Percentiles rank a stretch among this genome's conserved stretches.
phyloP scores from a whole-genome alignment of 2,329 filamentous ascomycete genomes.

The Penicillium crustosum region DNA sequence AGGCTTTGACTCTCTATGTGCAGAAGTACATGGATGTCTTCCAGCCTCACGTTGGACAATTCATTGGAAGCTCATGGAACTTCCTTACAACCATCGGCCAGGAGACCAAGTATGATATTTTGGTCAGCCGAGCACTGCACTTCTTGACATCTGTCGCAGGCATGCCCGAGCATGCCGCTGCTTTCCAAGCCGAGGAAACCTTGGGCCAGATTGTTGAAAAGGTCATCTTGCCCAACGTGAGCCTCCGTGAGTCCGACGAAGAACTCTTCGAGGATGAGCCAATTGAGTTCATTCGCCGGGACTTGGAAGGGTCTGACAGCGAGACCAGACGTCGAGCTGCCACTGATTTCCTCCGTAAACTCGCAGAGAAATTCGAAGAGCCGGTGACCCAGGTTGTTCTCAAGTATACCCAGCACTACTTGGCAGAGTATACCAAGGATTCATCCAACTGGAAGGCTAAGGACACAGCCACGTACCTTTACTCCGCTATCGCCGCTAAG shows the following conservation, averaged over 20 bases:
- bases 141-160: conserved; percentile 89
- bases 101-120: conserved; percentile 88
- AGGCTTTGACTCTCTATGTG: conserved; percentile 83
- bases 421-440: conserved; percentile 70
- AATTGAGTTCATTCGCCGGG: conserved; percentile 94
- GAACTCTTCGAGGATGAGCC: conserved; percentile 98
- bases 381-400: conserved; percentile 84
- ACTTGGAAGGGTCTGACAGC: conserved; percentile 93
- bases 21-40: conserved; percentile 97
- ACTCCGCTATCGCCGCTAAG: conserved; percentile 90
- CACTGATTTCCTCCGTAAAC: conserved; percentile 86
- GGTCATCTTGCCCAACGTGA: conserved; percentile 90
- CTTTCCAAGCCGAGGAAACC: conserved; percentile 79
- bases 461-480: conserved; percentile 96
- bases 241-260: conserved; percentile 85
- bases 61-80: conserved; percentile 88
- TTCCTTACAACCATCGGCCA: conserved; percentile 81
- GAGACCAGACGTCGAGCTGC: conserved; percentile 90
- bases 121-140: conserved; percentile 91
- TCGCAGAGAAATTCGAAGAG: conserved; percentile 84
- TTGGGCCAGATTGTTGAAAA: conserved; percentile 90
- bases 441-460: conserved; percentile 88
- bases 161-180: conserved; percentile 72
- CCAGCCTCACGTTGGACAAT: conserved; percentile 72
- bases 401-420: conserved; percentile 81